A percentile compares a stretch with the other conserved stretches of the same genome.
Evolutionary conservation across 768 basidiomycete species (phyloP).

Genomic region (Mycena alexandri): DNA sequence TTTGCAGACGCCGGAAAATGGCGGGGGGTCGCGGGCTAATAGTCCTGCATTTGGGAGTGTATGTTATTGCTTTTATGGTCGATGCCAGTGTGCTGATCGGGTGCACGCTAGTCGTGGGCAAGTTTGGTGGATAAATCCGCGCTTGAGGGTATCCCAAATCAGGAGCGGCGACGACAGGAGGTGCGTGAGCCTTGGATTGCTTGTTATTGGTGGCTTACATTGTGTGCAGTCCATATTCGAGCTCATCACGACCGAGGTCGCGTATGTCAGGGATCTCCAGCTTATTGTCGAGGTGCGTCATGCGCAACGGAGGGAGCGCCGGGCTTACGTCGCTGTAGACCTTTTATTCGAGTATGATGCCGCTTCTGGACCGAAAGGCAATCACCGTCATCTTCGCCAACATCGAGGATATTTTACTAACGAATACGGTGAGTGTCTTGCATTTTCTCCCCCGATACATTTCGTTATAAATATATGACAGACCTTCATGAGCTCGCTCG

Average conservation of each 20-base stretch:
- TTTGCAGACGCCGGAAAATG: slow-evolving; percentile 49
- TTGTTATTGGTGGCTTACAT: slow-evolving; percentile 4
- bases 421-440: slow-evolving; percentile 77
- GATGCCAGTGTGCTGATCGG: slow-evolving; percentile 16
- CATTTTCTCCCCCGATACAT: neutral
- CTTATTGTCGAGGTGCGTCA: slow-evolving; percentile 85
- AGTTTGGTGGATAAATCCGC: slow-evolving; percentile 90
- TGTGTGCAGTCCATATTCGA: slow-evolving; percentile 86
- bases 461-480: slow-evolving; percentile 42
- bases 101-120: slow-evolving; percentile 80
- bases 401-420: slow-evolving; percentile 91
- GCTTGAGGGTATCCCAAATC: slow-evolving; percentile 80
- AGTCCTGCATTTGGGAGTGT: slow-evolving; percentile 81
- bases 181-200: slow-evolving; percentile 49
- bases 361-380: slow-evolving; percentile 80
- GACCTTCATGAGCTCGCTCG: slow-evolving; percentile 89
- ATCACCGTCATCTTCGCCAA: slow-evolving; percentile 91
- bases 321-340: slow-evolving; percentile 59
- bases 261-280: slow-evolving; percentile 93
- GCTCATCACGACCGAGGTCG: slow-evolving; percentile 89
- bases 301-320: neutral
- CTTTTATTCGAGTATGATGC: slow-evolving; percentile 86
- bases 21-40: slow-evolving; percentile 53
- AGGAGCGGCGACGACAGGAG: slow-evolving; percentile 92
- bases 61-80: slow-evolving; percentile 40